Evolutionary conservation across 2,329 filamentous ascomycete genomes (phyloP), one percentile per base, ranked within the genome.

Genomic region (Hypoxylon sp.): DNA sequence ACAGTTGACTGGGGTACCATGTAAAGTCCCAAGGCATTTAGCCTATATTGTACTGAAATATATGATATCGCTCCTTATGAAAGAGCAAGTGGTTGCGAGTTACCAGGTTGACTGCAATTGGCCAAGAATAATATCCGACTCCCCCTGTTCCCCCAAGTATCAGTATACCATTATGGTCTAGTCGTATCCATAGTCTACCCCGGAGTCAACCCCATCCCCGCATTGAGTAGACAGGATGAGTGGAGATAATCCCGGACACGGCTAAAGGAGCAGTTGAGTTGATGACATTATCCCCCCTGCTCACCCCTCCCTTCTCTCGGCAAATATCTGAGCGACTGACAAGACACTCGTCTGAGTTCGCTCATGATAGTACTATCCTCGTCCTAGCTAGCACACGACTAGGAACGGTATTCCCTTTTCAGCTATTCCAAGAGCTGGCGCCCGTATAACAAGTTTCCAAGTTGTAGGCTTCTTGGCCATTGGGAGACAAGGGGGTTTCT

Each of bases 171-270:
- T 39, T 43, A 34, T 17, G 48, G 53, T 15, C 24, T 22, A 48
- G 44, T 51, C 43, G 19, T 37, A 26, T 55, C 28, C 24, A 37
- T 20, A 46, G 7, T 15, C 32, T 34, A 34, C 32, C 65, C 65
- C 56, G 56, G 56, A 51, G 39, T 54, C 51, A 19, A 43, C 39
- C 39, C 39, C 39, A 53, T 57, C 59, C 58, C 65, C 62, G 53
- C 62, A 62, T 28, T 30, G 30, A 24, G 11, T 34, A 34, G 10
- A 34, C 32, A 15, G 37, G 37, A 19, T 30, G 55, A 39, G 57
- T 47, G 56, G 65, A 55, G 54, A 65, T 26, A 11, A 34, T 49
- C 59, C 62, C 65, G 56, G 59, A 59, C 41, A 50, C 62, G 62
- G 65, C 58, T 65, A 68, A 65, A 65, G 43, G 28, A 52, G 20